A percentile compares a stretch with the other conserved stretches of the same genome.
Conservation (phyloP, 345 rosid genomes). For the Moringa oleifera region DNA sequence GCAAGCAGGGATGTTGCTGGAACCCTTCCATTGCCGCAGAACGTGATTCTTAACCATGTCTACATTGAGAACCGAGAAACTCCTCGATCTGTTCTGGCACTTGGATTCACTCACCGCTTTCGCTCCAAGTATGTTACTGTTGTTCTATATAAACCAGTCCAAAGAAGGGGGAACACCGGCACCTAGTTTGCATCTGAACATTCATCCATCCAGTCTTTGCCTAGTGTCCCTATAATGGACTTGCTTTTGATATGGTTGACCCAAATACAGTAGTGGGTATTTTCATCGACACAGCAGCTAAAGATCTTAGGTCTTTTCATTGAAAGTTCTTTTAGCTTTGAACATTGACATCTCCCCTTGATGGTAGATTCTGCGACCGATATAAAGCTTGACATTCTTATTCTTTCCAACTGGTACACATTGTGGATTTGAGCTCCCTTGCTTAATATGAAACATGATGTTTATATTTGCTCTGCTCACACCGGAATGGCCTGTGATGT, state of each 20-base stretch:
- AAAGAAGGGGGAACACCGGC: slow-evolving; percentile 54
- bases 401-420: not conserved
- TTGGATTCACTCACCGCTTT: slow-evolving; percentile 92
- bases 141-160: slow-evolving; percentile 89
- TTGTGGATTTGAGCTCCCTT: not conserved
- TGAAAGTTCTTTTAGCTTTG: slow-evolving; percentile 16
- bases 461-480: too few relatives aligned
- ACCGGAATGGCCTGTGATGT: too few relatives aligned
- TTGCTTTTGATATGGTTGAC: slow-evolving; percentile 11
- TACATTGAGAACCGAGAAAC: slow-evolving; percentile 81
- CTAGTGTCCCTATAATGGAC: slow-evolving; percentile 20
- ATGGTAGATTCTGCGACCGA: slow-evolving; percentile 11
- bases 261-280: slow-evolving; percentile 19
- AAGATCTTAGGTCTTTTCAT: slow-evolving; percentile 11
- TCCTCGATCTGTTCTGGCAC: slow-evolving; percentile 86
- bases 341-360: slow-evolving; percentile 5
- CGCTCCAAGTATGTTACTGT: slow-evolving; percentile 83
- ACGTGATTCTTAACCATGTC: slow-evolving; percentile 77
- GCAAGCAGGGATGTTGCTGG: slow-evolving; percentile 42
- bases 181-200: slow-evolving; percentile 27
- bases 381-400: slow-evolving; percentile 4
- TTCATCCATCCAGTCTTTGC: too few relatives aligned
- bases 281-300: slow-evolving; percentile 7
- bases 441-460: not conserved
- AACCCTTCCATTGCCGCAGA: slow-evolving; percentile 50